phyloP scores from a whole-genome alignment of 108 stramenopile species.

The Skeletonema tropicum region DNA sequence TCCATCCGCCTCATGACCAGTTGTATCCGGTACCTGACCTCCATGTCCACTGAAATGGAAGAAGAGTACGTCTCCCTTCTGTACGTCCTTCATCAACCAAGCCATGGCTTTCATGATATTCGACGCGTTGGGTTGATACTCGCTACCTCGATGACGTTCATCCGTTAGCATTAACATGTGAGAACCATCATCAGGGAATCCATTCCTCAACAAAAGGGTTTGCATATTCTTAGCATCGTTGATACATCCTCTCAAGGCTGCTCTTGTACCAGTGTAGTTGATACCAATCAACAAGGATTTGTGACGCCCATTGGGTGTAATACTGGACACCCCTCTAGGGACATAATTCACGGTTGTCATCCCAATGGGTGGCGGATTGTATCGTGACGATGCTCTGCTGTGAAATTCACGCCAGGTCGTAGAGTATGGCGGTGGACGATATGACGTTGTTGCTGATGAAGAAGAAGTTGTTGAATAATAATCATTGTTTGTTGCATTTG shows the following conservation, averaged over 20 bases:
- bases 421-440: conserved; percentile 15
- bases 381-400: conserved; percentile 24
- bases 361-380: conserved; percentile 37
- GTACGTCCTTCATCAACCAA: conserved; percentile 47
- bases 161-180: conserved; percentile 67
- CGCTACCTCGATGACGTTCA: conserved; percentile 32
- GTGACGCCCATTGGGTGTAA: conserved; percentile 45
- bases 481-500: not conserved
- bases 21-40: conserved; percentile 61
- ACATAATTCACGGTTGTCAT: conserved; percentile 23
- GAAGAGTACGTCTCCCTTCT: conserved; percentile 45
- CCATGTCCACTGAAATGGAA: conserved; percentile 72
- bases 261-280: conserved; percentile 69
- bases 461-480: not conserved
- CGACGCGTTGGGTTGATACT: conserved; percentile 42
- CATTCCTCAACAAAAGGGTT: conserved; percentile 30
- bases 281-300: conserved; percentile 60
- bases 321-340: conserved; percentile 14
- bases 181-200: conserved; percentile 45
- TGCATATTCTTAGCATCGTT: conserved; percentile 74
- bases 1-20: conserved; percentile 75
- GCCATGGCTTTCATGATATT: conserved; percentile 60
- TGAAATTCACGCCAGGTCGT: conserved; percentile 35
- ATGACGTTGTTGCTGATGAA: not conserved
- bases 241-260: conserved; percentile 67